Conservation (phyloP, 176 grass and related monocot species). For the Secale cereale region DNA sequence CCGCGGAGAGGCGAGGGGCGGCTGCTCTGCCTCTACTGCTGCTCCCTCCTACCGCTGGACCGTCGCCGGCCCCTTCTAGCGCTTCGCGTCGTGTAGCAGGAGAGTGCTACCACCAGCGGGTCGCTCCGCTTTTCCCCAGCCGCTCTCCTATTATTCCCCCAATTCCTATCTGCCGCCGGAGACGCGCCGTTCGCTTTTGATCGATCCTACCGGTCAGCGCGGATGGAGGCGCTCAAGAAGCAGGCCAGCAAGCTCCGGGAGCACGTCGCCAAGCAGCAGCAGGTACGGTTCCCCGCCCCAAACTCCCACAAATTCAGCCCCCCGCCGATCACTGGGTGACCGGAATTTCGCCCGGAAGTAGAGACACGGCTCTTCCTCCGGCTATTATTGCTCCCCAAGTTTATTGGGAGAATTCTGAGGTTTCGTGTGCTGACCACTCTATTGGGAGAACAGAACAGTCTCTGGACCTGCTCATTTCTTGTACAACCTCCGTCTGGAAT, state of each 20-base stretch:
- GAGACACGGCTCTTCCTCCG: neutral
- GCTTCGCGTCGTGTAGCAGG: constrained; percentile 7
- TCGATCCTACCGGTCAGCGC: neutral
- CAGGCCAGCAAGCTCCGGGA: constrained; percentile 81
- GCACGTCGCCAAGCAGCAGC: constrained; percentile 92
- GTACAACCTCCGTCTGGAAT: too few species aligned
- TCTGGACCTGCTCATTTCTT: constrained; percentile 2
- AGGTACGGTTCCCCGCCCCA: constrained; percentile 38
- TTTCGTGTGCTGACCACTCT: neutral
- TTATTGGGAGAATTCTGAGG: neutral
- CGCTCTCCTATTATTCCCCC: neutral
- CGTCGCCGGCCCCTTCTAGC: constrained; percentile 26
- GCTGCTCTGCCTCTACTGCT: neutral
- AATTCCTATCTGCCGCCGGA: constrained; percentile 3
- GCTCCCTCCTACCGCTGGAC: neutral
- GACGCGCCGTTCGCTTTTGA: neutral
- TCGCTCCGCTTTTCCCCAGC: neutral
- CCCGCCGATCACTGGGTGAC: neutral
- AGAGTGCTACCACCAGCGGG: neutral
- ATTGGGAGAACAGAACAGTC: neutral
- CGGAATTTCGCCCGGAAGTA: neutral
- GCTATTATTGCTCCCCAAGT: neutral
- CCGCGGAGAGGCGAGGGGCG: constrained; percentile 18
- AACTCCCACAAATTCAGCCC: constrained; percentile 11
- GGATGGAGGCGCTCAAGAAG: constrained; percentile 91